A percentile compares a stretch with the other conserved stretches of the same genome.
Evolutionary conservation across 306 rosid species (phyloP).

Genomic region (Benincasa hispida): DNA sequence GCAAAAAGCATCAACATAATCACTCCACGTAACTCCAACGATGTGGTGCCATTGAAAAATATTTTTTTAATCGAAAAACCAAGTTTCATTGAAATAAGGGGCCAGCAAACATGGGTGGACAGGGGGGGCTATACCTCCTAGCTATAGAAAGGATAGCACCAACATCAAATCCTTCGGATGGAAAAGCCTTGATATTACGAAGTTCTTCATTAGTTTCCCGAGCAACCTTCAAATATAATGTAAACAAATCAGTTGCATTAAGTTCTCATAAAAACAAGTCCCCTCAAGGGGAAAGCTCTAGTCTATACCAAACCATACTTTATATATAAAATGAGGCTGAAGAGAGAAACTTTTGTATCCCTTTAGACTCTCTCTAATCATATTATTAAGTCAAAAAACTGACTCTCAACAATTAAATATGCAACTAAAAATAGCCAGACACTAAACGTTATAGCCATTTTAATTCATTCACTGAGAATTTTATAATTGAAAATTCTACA

Average conservation of each 20-base stretch:
- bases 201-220: slow-evolving; percentile 97
- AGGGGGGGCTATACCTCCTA: slow-evolving; percentile 46
- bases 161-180: slow-evolving; percentile 77
- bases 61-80: neutral
- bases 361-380: neutral
- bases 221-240: slow-evolving; percentile 56
- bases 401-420: neutral
- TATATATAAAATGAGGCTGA: neutral
- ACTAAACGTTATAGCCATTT: neutral
- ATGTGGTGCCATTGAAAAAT: neutral
- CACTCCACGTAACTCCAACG: neutral
- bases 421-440: neutral
- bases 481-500: neutral
- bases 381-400: neutral
- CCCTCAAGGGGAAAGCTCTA: neutral
- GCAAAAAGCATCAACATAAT: neutral
- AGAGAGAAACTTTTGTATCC: neutral
- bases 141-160: slow-evolving; percentile 81
- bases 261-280: neutral
- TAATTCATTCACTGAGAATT: neutral
- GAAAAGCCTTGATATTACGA: slow-evolving; percentile 65
- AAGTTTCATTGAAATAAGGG: neutral
- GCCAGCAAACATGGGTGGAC: neutral
- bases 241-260: neutral
- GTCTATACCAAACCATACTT: neutral